phyloP scores from a whole-genome alignment of 768 basidiomycete genomes.

The Mycena epipterygia region DNA sequence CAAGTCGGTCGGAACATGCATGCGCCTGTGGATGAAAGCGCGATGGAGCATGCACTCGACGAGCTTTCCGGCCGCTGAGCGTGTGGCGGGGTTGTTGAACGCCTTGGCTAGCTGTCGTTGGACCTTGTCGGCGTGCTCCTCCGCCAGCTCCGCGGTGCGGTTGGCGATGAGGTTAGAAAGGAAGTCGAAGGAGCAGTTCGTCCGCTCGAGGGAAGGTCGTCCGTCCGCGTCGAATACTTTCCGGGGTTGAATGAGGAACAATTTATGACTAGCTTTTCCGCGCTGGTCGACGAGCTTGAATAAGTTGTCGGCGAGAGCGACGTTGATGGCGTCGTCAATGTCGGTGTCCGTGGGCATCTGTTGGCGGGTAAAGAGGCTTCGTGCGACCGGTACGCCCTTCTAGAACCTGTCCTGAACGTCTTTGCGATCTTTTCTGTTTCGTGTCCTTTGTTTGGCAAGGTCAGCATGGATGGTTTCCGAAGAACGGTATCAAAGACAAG shows the following conservation, averaged over 20 bases:
- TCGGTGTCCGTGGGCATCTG: too few species aligned
- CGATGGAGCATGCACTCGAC: constrained; percentile 19
- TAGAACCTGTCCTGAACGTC: neutral
- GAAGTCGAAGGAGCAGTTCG: constrained; percentile 5
- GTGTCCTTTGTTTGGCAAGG: constrained; percentile 20
- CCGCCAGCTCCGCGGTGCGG: constrained; percentile 3
- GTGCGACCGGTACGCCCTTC: constrained; percentile 9
- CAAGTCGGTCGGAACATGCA: neutral
- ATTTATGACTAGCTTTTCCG: neutral
- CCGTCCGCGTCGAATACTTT: neutral
- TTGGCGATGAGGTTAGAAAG: constrained; percentile 11
- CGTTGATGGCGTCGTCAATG: neutral
- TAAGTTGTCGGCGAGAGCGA: neutral
- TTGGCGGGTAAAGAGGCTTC: neutral
- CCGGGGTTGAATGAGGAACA: constrained; percentile 10
- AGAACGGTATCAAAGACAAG: too few species aligned
- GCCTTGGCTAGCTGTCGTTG: neutral
- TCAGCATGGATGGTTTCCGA: neutral
- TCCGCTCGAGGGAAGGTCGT: neutral
- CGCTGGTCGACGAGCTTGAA: neutral
- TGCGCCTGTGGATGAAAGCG: neutral
- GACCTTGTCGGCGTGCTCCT: constrained; percentile 2
- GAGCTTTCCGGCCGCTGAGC: constrained; percentile 19
- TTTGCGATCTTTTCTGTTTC: neutral
- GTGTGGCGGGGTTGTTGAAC: constrained; percentile 2